Evolutionary conservation across 768 basidiomycete genomes (phyloP).

Genomic region (Boletellus sp.): DNA sequence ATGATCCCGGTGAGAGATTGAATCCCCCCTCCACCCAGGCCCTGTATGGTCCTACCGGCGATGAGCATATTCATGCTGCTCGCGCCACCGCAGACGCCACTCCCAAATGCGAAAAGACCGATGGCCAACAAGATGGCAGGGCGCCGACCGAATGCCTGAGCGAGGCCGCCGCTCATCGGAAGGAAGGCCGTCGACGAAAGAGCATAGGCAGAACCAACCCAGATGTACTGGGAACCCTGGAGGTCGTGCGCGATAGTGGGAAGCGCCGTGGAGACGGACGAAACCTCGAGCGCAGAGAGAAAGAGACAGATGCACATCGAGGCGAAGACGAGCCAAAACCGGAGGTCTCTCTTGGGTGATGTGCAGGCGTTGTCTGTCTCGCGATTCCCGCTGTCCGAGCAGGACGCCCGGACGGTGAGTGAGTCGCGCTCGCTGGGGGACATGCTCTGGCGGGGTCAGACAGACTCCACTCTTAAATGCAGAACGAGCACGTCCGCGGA

Average conservation of each 20-base stretch:
- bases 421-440: not conserved
- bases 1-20: conserved; percentile 36
- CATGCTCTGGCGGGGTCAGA: not conserved
- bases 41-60: conserved; percentile 30
- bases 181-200: conserved; percentile 36
- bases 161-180: conserved; percentile 34
- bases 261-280: conserved; percentile 29
- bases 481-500: not conserved
- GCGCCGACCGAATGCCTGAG: conserved; percentile 31
- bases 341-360: conserved; percentile 9
- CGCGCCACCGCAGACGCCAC: conserved; percentile 33
- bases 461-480: not conserved
- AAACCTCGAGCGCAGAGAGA: conserved; percentile 28
- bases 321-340: conserved; percentile 29
- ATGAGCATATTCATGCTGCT: conserved; percentile 21
- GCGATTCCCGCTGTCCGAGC: not conserved
- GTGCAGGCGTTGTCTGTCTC: not conserved
- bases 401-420: not conserved
- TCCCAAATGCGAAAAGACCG: conserved; percentile 32
- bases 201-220: conserved; percentile 38
- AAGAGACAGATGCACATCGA: conserved; percentile 24
- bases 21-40: conserved; percentile 36
- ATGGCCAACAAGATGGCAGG: conserved; percentile 23
- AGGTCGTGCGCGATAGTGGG: conserved; percentile 33
- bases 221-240: conserved; percentile 28